These are phyloP conservation scores for Blastobotrys peoriensis DNA, from an alignment of 805 yeast species.

Conservation along the genomic window DNA sequence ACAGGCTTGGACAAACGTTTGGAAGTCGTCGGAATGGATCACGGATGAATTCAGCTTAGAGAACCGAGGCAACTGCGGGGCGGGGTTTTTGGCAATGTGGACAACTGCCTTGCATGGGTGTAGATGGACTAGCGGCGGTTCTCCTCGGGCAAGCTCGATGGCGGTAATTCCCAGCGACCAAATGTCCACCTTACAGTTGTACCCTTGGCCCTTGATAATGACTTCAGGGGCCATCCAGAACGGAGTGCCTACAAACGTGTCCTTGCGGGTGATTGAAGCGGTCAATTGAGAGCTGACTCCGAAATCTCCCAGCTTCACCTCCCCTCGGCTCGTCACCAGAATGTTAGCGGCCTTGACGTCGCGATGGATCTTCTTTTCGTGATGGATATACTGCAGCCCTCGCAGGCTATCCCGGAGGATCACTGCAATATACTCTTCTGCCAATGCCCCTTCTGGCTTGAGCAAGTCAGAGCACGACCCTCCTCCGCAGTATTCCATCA, in stretches of 20 bases:
- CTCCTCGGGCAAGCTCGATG: constrained; percentile 75
- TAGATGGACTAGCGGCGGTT: constrained; percentile 68
- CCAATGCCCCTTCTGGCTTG: constrained; percentile 41
- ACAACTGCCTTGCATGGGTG: constrained; percentile 75
- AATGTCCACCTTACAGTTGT: constrained; percentile 82
- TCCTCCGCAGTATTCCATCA: constrained; percentile 94
- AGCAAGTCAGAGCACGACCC: constrained; percentile 72
- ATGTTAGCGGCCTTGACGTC: constrained; percentile 91
- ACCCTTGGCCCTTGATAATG: constrained; percentile 55
- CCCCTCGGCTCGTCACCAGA: constrained; percentile 60
- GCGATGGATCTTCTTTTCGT: constrained; percentile 72
- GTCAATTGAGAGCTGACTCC: constrained; percentile 86
- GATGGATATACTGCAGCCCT: constrained; percentile 75
- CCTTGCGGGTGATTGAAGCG: constrained; percentile 44
- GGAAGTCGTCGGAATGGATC: constrained; percentile 25
- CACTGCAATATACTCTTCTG: constrained; percentile 55
- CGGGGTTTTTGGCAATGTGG: constrained; percentile 56
- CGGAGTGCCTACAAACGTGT: constrained; percentile 91
- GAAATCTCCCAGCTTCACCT: constrained; percentile 81
- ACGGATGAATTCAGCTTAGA: not conserved
- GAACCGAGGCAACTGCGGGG: constrained; percentile 41
- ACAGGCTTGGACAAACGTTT: constrained; percentile 58
- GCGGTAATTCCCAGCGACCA: constrained; percentile 96
- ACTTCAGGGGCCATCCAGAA: constrained; percentile 99
- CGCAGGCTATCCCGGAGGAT: constrained; percentile 57